These are phyloP conservation scores for Arthrocladium fulminans DNA, from an alignment of 2,329 filamentous ascomycete genomes.

Conservation along the genomic window DNA sequence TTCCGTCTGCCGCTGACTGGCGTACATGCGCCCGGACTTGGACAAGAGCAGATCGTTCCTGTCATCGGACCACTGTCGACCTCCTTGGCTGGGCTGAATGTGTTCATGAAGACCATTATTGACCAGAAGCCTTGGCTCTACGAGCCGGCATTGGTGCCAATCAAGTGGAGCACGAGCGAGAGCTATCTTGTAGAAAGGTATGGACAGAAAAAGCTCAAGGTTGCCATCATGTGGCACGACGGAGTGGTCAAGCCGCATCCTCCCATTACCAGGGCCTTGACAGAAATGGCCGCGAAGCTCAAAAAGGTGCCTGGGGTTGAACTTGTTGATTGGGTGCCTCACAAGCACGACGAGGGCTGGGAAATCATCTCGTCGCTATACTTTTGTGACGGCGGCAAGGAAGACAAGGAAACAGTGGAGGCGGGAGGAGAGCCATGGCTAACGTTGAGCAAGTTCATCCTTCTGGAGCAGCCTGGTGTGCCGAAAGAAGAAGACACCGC, in stretches of 20 bases:
- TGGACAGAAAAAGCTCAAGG: conserved; percentile 34
- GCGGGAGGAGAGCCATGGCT: conserved; percentile 49
- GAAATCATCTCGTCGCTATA: conserved; percentile 41
- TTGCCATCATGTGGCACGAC: conserved; percentile 59
- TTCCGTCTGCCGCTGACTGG: conserved; percentile 30
- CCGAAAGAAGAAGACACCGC: conserved; percentile 26
- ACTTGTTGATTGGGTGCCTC: conserved; percentile 44
- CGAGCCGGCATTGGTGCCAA: conserved; percentile 45
- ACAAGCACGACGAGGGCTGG: conserved; percentile 43
- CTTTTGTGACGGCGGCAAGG: conserved; percentile 52
- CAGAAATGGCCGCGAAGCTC: conserved; percentile 37
- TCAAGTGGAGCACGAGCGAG: conserved; percentile 40
- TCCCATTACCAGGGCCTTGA: conserved; percentile 47
- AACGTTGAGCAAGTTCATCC: conserved; percentile 52
- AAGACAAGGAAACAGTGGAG: conserved; percentile 43
- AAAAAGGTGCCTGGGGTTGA: conserved; percentile 40
- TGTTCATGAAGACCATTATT: conserved; percentile 37
- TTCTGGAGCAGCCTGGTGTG: conserved; percentile 44
- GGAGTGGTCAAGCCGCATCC: conserved; percentile 57
- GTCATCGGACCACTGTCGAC: conserved; percentile 49
- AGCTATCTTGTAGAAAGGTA: conserved; percentile 9
- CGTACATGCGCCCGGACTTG: conserved; percentile 10
- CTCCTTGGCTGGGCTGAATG: conserved; percentile 39
- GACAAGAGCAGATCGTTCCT: conserved; percentile 31
- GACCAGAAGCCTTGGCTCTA: conserved; percentile 42